phyloP scores from a whole-genome alignment of 805 yeast genomes.

The Kodamaea sagamina region DNA sequence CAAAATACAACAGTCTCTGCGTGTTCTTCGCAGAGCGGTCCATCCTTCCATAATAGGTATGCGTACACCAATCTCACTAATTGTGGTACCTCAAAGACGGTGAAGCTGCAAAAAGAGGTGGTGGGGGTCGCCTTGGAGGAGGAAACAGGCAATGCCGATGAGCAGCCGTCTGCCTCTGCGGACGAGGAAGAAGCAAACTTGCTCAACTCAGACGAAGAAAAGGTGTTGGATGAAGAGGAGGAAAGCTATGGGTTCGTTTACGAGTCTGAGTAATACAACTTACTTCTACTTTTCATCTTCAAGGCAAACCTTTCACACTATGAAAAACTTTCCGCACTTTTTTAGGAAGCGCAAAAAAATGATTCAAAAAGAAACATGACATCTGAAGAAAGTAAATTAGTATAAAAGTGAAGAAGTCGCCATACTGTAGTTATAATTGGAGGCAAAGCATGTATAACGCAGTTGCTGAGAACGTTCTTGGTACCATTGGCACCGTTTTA shows the following conservation, averaged over 20 bases:
- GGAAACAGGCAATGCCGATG: background rate
- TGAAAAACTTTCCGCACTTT: background rate
- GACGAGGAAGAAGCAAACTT: slow-evolving; percentile 1
- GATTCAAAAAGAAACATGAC: slow-evolving; percentile 8
- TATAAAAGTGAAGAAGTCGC: background rate
- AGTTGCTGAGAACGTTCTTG: slow-evolving; percentile 71
- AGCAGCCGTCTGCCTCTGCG: background rate
- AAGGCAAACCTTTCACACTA: too few species aligned
- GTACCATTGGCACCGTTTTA: slow-evolving; percentile 83
- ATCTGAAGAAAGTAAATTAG: too few species aligned
- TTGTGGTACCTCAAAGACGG: background rate
- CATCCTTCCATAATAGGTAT: slow-evolving; percentile 3
- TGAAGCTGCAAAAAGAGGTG: background rate
- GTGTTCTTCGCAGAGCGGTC: background rate
- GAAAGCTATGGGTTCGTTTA: slow-evolving; percentile 23
- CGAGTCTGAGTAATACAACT: slow-evolving; percentile 9
- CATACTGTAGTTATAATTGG: background rate
- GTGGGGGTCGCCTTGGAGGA: background rate
- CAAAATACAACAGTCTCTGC: background rate
- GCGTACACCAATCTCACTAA: background rate
- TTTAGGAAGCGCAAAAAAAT: background rate
- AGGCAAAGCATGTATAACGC: slow-evolving; percentile 24
- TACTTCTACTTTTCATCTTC: background rate
- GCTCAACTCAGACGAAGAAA: slow-evolving; percentile 11
- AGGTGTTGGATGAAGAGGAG: slow-evolving; percentile 19